Conservation (phyloP, 2,329 filamentous ascomycete species). For the Apiospora marii region DNA sequence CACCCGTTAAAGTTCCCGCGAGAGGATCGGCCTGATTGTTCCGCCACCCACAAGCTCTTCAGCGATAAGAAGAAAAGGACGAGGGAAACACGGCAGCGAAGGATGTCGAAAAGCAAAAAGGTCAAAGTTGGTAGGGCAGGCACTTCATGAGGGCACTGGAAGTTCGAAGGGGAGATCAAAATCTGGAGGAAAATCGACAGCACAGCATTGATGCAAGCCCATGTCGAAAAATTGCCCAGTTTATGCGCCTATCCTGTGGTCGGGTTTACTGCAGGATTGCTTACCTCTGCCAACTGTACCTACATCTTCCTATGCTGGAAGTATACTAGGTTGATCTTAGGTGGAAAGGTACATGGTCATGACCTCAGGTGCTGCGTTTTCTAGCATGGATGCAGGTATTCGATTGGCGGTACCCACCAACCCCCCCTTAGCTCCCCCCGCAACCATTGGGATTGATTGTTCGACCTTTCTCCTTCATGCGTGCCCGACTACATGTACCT, state of each 20-base stretch:
- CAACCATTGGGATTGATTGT: background rate
- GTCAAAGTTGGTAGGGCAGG: background rate
- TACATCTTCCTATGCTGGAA: slow-evolving; percentile 14
- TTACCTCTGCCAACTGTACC: slow-evolving; percentile 6
- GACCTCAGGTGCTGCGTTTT: too few relatives aligned
- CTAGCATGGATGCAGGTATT: slow-evolving; percentile 5
- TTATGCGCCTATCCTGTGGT: slow-evolving; percentile 22
- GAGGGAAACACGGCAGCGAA: background rate
- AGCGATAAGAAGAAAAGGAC: slow-evolving; percentile 12
- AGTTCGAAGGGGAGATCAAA: background rate
- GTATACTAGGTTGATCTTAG: slow-evolving; percentile 14
- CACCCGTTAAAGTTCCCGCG: slow-evolving; percentile 15
- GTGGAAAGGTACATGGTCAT: slow-evolving; percentile 9
- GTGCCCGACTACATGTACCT: background rate
- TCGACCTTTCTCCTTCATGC: slow-evolving; percentile 1
- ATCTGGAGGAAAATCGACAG: slow-evolving; percentile 14
- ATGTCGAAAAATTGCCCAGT: slow-evolving; percentile 23
- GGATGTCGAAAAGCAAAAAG: background rate
- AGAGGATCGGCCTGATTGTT: slow-evolving; percentile 17
- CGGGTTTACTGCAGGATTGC: slow-evolving; percentile 12
- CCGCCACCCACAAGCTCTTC: slow-evolving; percentile 18
- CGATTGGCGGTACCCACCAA: slow-evolving; percentile 12
- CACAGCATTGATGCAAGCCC: slow-evolving; percentile 22
- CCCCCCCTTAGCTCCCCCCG: slow-evolving; percentile 8
- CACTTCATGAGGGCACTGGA: background rate